phyloP scores from a whole-genome alignment of 2,329 filamentous ascomycete genomes.

The Phyllosticta citribraziliensis region DNA sequence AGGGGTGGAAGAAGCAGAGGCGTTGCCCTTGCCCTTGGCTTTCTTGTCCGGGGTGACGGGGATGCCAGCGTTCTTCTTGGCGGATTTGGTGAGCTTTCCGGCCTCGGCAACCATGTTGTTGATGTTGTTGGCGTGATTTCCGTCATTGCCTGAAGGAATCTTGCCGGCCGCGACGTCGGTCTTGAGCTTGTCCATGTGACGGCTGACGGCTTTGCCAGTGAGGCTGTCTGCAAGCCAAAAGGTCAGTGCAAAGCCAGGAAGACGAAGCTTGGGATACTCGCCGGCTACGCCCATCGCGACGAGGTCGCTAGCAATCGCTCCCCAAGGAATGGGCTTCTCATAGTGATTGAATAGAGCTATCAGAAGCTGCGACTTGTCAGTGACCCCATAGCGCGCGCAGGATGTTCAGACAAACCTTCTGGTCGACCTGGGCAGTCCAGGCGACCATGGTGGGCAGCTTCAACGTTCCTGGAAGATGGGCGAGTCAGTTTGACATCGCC shows the following conservation, averaged over 20 bases:
- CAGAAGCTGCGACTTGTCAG: not conserved
- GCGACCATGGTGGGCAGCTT: not conserved
- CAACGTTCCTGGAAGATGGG: too few species aligned
- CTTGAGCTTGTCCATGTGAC: slow-evolving; percentile 12
- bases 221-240: slow-evolving; percentile 1
- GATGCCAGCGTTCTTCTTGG: not conserved
- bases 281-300: slow-evolving; percentile 3
- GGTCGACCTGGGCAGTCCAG: slow-evolving; percentile 5
- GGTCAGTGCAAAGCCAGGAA: too few species aligned
- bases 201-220: slow-evolving; percentile 11
- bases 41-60: not conserved
- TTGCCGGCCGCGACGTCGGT: not conserved
- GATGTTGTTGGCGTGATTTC: not conserved
- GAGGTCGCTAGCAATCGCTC: slow-evolving; percentile 11
- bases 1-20: not conserved
- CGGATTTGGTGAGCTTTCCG: not conserved
- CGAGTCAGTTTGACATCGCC: too few species aligned
- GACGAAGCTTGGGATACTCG: not conserved
- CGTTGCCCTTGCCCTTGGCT: not conserved
- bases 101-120: not conserved
- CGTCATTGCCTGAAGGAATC: not conserved
- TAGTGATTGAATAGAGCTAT: not conserved
- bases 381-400: too few species aligned
- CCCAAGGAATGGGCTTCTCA: slow-evolving; percentile 4
- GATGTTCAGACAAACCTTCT: not conserved